Conservation (phyloP, 2,329 filamentous ascomycete species). For the Fusarium sp. region DNA sequence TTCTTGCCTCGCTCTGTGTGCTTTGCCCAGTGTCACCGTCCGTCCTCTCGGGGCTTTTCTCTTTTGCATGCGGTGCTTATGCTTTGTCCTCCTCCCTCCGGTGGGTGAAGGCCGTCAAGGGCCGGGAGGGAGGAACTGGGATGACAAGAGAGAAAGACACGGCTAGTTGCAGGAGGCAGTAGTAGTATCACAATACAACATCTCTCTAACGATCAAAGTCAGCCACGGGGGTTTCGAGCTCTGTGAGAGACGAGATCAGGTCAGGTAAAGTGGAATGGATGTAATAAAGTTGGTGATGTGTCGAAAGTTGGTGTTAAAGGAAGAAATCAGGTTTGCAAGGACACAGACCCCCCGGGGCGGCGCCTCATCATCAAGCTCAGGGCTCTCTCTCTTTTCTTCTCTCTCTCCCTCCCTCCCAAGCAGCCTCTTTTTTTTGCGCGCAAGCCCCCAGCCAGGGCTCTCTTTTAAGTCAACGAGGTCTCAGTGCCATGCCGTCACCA, state of each 20-base stretch:
- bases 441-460: constrained; percentile 8
- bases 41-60: constrained; percentile 29
- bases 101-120: constrained; percentile 4
- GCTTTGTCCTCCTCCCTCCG: background rate
- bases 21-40: constrained; percentile 15
- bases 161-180: background rate
- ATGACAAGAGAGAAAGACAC: constrained; percentile 11
- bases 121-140: constrained; percentile 1
- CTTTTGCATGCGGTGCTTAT: constrained; percentile 7
- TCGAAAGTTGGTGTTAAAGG: constrained; percentile 3
- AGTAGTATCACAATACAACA: constrained; percentile 20
- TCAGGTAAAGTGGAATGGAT: background rate
- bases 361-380: constrained; percentile 27
- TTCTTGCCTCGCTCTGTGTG: constrained; percentile 27
- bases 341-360: constrained; percentile 12
- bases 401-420: background rate
- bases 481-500: constrained; percentile 42
- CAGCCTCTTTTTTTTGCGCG: background rate
- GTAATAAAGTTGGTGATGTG: constrained; percentile 10
- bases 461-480: constrained; percentile 23
- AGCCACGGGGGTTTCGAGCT: constrained; percentile 4
- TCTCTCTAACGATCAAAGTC: background rate
- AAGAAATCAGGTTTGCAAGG: constrained; percentile 14
- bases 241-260: constrained; percentile 18
- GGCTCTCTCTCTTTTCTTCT: background rate